phyloP scores from a whole-genome alignment of 257 asterid species.

The Anisodus acutangulus region DNA sequence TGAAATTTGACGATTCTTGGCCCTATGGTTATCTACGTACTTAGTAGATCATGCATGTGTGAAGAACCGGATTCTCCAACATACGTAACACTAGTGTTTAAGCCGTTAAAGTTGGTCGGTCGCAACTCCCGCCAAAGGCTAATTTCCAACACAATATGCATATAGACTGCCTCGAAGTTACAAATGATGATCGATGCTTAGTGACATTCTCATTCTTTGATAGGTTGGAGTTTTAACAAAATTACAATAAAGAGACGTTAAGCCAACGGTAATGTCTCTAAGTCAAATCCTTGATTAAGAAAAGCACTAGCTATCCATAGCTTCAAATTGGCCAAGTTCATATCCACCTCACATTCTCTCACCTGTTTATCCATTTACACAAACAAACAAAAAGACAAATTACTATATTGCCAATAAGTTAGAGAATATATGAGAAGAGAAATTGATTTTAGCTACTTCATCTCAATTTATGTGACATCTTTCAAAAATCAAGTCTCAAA shows the following conservation, averaged over 20 bases:
- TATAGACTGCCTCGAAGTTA: not conserved
- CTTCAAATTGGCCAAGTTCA: constrained; percentile 57
- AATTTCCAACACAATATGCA: no score
- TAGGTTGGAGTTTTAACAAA: not conserved
- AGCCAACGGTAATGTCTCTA: constrained; percentile 38
- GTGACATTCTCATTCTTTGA: not conserved
- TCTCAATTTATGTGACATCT: not conserved
- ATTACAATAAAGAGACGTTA: not conserved
- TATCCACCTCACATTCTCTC: constrained; percentile 50
- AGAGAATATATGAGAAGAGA: not conserved
- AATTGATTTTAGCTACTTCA: not conserved
- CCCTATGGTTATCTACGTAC: no score
- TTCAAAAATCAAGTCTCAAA: no score
- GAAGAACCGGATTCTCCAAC: no score
- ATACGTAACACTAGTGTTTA: no score
- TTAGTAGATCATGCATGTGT: no score
- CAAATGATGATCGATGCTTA: not conserved
- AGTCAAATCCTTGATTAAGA: constrained; percentile 71
- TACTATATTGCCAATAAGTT: not conserved
- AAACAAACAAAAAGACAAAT: not conserved
- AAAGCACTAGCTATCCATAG: constrained; percentile 65
- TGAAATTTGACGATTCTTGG: no score
- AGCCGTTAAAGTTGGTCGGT: no score
- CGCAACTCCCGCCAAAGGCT: no score
- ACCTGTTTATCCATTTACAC: constrained; percentile 47